Evolutionary conservation across 192 early-diverging fungal species (phyloP).

Genomic region (Rhizophagus clarus): DNA sequence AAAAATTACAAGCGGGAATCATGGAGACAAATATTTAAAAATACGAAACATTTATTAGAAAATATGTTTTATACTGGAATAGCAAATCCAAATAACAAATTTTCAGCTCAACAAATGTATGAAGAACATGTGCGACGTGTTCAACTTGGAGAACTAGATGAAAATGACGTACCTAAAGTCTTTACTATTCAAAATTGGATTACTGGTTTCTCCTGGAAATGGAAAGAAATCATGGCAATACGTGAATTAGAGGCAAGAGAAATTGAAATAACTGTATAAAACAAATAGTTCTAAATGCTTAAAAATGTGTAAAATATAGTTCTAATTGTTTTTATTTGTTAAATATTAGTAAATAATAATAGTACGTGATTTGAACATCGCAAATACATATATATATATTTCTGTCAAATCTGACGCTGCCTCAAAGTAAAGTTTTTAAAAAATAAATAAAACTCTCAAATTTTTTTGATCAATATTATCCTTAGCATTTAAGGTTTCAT

Average conservation of each 20-base stretch:
- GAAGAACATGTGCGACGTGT: neutral
- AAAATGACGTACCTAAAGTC: neutral
- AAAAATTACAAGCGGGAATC: neutral
- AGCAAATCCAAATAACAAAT: neutral
- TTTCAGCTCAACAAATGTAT: slow-evolving; percentile 1
- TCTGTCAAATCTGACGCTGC: neutral
- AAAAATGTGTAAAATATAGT: no score
- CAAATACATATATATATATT: no score
- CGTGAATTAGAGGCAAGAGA: neutral
- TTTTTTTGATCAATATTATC: neutral
- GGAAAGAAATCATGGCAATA: neutral
- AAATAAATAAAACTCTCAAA: neutral
- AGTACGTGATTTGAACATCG: no score
- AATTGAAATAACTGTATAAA: neutral
- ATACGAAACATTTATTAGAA: neutral
- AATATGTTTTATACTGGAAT: neutral
- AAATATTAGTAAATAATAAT: neutral
- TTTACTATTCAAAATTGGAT: slow-evolving; percentile 2
- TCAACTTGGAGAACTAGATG: neutral
- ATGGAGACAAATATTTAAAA: neutral
- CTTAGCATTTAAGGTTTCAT: neutral
- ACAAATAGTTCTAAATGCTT: no score
- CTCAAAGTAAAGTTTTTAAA: neutral
- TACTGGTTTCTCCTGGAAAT: neutral
- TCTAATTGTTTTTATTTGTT: neutral